phyloP scores from a whole-genome alignment of 331 rosid genomes.

The Acacia concinna region DNA sequence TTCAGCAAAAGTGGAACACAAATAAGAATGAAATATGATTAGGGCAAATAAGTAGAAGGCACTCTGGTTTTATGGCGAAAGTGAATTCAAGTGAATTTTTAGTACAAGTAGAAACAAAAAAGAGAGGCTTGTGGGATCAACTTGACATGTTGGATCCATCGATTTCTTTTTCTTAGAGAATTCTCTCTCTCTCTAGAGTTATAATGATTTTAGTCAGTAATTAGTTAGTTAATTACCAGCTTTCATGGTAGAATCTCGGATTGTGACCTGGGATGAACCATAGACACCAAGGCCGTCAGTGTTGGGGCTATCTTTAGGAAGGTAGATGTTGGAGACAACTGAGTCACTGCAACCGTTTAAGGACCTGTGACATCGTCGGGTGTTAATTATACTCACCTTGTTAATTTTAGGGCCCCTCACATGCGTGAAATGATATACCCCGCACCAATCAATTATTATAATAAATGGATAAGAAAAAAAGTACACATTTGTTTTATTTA shows the following conservation, averaged over 20 bases:
- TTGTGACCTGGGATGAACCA: background rate
- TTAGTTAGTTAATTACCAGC: conserved; percentile 26
- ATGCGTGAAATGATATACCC: background rate
- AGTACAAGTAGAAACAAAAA: too few relatives aligned
- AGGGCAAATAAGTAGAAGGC: background rate
- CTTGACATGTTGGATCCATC: too few relatives aligned
- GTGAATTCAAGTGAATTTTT: too few relatives aligned
- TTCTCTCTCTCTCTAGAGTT: background rate
- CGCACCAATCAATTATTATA: background rate
- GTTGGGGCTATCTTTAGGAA: conserved; percentile 44
- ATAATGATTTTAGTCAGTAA: background rate
- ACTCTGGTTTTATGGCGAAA: too few relatives aligned
- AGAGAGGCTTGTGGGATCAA: too few relatives aligned
- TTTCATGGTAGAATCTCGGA: conserved; percentile 17
- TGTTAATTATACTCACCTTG: background rate
- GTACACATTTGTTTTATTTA: too few relatives aligned
- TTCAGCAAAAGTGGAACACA: background rate
- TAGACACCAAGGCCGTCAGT: conserved; percentile 50
- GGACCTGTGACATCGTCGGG: conserved; percentile 1
- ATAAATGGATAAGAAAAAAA: background rate
- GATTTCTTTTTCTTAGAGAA: background rate
- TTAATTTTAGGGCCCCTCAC: background rate
- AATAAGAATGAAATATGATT: background rate
- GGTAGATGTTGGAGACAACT: background rate
- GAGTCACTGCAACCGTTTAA: conserved; percentile 11